Conservation (phyloP, 805 yeast genomes). For the Saturnispora hagleri region DNA sequence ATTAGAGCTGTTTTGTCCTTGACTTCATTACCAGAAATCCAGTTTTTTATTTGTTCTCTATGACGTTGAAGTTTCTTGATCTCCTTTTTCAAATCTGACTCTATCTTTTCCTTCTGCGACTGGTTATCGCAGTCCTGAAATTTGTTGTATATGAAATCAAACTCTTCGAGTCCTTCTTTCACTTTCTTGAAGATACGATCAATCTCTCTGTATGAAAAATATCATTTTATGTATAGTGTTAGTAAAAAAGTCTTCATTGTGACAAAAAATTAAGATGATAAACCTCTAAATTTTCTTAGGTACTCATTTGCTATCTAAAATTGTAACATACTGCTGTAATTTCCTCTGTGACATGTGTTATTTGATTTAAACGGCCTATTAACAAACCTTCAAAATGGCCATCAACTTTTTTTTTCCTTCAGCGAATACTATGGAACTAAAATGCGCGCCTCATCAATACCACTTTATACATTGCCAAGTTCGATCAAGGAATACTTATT, state of each 20-base stretch:
- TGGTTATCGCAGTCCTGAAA: slow-evolving; percentile 38
- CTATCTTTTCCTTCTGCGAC: slow-evolving; percentile 48
- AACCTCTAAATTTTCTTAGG: background rate
- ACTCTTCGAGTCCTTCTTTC: slow-evolving; percentile 45
- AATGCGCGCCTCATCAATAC: background rate
- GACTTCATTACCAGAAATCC: slow-evolving; percentile 47
- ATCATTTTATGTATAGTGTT: background rate
- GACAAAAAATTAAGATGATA: background rate
- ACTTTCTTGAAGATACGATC: slow-evolving; percentile 56
- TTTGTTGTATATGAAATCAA: slow-evolving; percentile 48
- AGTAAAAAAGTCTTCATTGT: background rate
- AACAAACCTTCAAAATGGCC: background rate
- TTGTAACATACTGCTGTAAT: slow-evolving; percentile 36
- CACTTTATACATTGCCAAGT: background rate
- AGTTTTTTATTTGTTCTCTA: slow-evolving; percentile 50
- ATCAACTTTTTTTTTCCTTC: slow-evolving; percentile 1
- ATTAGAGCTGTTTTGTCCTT: slow-evolving; percentile 37
- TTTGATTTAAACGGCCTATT: background rate
- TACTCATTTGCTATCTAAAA: background rate
- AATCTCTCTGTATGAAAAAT: slow-evolving; percentile 33
- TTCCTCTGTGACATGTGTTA: slow-evolving; percentile 38
- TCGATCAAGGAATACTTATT: no score
- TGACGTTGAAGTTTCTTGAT: slow-evolving; percentile 50
- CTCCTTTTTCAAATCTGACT: slow-evolving; percentile 48
- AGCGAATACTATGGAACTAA: background rate